phyloP scores from a whole-genome alignment of 2,329 filamentous ascomycete genomes.

The Alternaria postmessia region DNA sequence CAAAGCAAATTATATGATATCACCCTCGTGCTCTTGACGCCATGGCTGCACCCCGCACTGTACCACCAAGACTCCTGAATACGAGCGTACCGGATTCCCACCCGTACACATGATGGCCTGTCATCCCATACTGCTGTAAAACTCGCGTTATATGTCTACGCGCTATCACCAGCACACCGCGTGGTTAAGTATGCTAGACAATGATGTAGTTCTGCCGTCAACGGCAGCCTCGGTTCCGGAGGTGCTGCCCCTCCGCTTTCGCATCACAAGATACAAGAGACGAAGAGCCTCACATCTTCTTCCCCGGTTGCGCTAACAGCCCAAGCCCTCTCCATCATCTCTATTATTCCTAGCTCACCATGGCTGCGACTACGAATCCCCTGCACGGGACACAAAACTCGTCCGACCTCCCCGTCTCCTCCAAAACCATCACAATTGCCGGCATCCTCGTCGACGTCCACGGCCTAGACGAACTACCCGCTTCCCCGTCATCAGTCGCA shows the following conservation, averaged over 20 bases:
- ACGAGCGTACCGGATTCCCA: not conserved
- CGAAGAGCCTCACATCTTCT: not conserved
- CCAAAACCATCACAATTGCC: slow-evolving; percentile 73
- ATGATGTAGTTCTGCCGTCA: slow-evolving; percentile 5
- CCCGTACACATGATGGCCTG: not conserved
- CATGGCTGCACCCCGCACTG: slow-evolving; percentile 5
- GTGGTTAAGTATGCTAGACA: not conserved
- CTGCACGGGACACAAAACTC: slow-evolving; percentile 39
- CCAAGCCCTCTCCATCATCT: not conserved
- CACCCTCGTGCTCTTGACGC: not conserved
- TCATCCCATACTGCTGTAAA: not conserved
- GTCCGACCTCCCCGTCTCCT: slow-evolving; percentile 62
- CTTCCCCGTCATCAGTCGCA: slow-evolving; percentile 65
- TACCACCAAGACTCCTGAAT: not conserved
- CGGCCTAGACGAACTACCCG: slow-evolving; percentile 76
- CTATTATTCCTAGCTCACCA: slow-evolving; percentile 11
- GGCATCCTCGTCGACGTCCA: slow-evolving; percentile 83
- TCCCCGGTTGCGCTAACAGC: not conserved
- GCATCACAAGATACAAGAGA: not conserved
- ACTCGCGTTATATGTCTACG: not conserved
- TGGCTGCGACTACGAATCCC: slow-evolving; percentile 48
- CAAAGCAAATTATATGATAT: no score
- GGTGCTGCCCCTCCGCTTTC: slow-evolving; percentile 1
- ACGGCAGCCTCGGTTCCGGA: slow-evolving; percentile 9
- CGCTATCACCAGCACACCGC: not conserved